Evolutionary conservation across 306 rosid species (phyloP).

Genomic region (Glycine soja): DNA sequence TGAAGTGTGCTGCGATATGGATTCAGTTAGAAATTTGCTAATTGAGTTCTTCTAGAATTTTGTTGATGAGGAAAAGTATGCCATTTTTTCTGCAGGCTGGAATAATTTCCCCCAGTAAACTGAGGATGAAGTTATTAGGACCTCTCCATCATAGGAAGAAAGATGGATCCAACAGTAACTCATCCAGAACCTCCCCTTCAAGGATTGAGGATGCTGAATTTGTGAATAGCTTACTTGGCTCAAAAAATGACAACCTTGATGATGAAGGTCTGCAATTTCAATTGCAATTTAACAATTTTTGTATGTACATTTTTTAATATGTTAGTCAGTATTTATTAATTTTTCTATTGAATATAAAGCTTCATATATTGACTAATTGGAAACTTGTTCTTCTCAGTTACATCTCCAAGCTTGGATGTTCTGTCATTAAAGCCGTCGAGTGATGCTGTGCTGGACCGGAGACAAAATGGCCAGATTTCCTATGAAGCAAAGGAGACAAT

Average conservation of each 20-base stretch:
- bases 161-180: slow-evolving; percentile 87
- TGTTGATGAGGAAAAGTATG: slow-evolving; percentile 9
- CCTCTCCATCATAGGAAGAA: slow-evolving; percentile 72
- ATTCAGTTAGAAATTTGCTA: slow-evolving; percentile 30
- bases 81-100: slow-evolving; percentile 65
- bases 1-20: background rate
- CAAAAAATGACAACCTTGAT: slow-evolving; percentile 58
- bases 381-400: slow-evolving; percentile 57
- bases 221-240: slow-evolving; percentile 70
- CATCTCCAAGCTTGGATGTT: slow-evolving; percentile 67
- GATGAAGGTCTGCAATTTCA: slow-evolving; percentile 68
- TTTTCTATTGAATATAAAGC: too few relatives aligned
- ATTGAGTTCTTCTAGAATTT: slow-evolving; percentile 29
- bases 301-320: background rate
- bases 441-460: slow-evolving; percentile 43
- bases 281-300: slow-evolving; percentile 16
- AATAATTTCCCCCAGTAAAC: slow-evolving; percentile 92
- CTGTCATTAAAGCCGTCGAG: slow-evolving; percentile 50
- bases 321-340: too few relatives aligned
- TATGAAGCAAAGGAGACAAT: slow-evolving; percentile 56
- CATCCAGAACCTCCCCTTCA: slow-evolving; percentile 95
- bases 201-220: slow-evolving; percentile 75
- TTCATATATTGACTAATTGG: slow-evolving; percentile 26
- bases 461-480: slow-evolving; percentile 46
- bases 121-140: slow-evolving; percentile 92